Evolutionary conservation across 1,284 basidiomycete genomes (phyloP).

Genomic region (Pascua sp.): DNA sequence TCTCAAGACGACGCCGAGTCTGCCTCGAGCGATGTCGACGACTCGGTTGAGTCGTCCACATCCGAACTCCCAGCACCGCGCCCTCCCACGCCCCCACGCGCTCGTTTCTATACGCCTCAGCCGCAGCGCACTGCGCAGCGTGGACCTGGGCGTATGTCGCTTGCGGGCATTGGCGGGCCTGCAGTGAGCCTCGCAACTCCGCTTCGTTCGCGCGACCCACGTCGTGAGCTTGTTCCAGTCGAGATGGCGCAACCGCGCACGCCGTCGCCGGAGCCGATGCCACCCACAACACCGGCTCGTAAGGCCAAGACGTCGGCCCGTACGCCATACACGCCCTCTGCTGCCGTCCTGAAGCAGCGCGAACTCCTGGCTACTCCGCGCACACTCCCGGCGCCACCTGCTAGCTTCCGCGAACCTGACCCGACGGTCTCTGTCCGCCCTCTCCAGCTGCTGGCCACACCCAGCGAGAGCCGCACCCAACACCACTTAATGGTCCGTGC

Average conservation of each 20-base stretch:
- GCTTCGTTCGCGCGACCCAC: not conserved
- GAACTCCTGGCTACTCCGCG: constrained; percentile 36
- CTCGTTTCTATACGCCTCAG: constrained; percentile 40
- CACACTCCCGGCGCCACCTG: constrained; percentile 23
- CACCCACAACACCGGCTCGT: not conserved
- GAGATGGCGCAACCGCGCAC: not conserved
- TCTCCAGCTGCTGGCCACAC: no score
- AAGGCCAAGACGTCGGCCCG: not conserved
- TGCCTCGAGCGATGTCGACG: not conserved
- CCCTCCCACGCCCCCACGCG: constrained; percentile 1
- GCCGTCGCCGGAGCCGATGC: not conserved
- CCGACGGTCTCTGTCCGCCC: not conserved
- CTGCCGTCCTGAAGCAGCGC: constrained; percentile 2
- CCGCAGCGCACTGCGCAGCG: constrained; percentile 13
- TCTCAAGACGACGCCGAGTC: constrained; percentile 6
- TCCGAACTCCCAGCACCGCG: not conserved
- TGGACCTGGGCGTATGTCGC: constrained; percentile 16
- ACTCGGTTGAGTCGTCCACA: not conserved
- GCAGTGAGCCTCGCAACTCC: constrained; percentile 12
- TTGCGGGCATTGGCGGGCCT: constrained; percentile 19
- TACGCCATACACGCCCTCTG: constrained; percentile 1
- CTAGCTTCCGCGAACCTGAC: not conserved
- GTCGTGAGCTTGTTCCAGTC: no score
- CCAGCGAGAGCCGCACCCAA: no score
- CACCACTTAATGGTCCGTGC: no score